A percentile compares a stretch with the other conserved stretches of the same genome.
Conservation (phyloP, 1,139 yeast genomes). For the Diutina ranongensis region DNA sequence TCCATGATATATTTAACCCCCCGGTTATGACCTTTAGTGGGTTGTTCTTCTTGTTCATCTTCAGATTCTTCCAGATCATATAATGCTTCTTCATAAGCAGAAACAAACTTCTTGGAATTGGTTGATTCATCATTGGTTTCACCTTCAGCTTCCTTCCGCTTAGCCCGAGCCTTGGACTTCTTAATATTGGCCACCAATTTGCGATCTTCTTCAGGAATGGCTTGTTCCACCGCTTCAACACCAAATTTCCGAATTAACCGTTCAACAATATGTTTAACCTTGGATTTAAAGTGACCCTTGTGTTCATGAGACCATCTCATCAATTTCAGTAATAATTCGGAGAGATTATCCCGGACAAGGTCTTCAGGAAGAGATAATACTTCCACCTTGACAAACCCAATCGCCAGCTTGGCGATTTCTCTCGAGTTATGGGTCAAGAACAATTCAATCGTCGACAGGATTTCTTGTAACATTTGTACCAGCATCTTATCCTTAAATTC, state of each 20-base stretch:
- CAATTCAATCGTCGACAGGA: constrained; percentile 80
- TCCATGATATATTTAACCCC: constrained; percentile 62
- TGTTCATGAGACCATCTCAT: constrained; percentile 95
- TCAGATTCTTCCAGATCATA: constrained; percentile 42
- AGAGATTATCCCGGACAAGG: constrained; percentile 54
- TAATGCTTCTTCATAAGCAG: constrained; percentile 79
- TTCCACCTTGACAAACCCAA: constrained; percentile 91
- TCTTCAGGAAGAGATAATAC: constrained; percentile 79
- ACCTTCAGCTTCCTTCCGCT: constrained; percentile 44
- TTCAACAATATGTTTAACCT: constrained; percentile 87
- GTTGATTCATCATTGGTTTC: constrained; percentile 14
- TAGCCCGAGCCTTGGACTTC: constrained; percentile 75
- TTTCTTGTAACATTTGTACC: constrained; percentile 49
- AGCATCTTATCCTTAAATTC: constrained; percentile 66
- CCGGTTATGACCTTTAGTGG: constrained; percentile 12
- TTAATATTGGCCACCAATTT: constrained; percentile 77
- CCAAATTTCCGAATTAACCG: constrained; percentile 87
- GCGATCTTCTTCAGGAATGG: constrained; percentile 80
- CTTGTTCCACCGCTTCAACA: constrained; percentile 60
- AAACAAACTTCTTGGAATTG: constrained; percentile 43
- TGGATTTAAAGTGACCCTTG: constrained; percentile 85
- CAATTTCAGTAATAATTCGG: constrained; percentile 55
- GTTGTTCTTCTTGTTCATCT: constrained; percentile 18
- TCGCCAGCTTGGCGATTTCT: constrained; percentile 88
- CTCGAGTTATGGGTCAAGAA: constrained; percentile 84